Conservation (phyloP, 106 monocot genomes). For the Chionographis japonica region DNA sequence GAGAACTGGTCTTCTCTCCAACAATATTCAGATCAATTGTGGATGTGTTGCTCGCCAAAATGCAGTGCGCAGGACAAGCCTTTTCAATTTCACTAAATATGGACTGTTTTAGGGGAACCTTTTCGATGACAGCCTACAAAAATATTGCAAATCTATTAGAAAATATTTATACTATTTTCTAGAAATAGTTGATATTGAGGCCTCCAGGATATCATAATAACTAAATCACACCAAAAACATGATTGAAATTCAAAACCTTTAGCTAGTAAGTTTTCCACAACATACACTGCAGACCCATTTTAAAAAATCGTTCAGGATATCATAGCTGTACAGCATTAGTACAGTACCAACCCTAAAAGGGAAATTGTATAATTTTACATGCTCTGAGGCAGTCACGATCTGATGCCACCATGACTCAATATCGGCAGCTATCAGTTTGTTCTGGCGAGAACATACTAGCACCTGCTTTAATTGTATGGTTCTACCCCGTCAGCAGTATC, state of each 20-base stretch:
- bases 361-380: too few species aligned
- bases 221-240: not conserved
- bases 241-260: not conserved
- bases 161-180: not conserved
- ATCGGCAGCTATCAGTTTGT: too few species aligned
- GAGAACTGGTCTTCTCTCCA: conserved; percentile 77
- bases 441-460: too few species aligned
- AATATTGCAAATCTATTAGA: conserved; percentile 5
- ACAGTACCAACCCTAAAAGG: too few species aligned
- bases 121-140: conserved; percentile 84
- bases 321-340: too few species aligned
- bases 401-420: too few species aligned
- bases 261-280: not conserved
- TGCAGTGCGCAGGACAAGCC: conserved; percentile 67
- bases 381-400: too few species aligned
- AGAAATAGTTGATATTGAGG: not conserved
- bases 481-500: too few species aligned
- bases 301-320: too few species aligned
- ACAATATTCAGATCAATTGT: conserved; percentile 86
- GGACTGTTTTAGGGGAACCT: conserved; percentile 77
- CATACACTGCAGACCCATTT: too few species aligned
- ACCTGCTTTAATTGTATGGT: too few species aligned
- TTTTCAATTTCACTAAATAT: conserved; percentile 90
- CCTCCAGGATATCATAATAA: not conserved
- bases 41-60: conserved; percentile 87